phyloP scores from a whole-genome alignment of 345 rosid genomes.

The Populus alba region DNA sequence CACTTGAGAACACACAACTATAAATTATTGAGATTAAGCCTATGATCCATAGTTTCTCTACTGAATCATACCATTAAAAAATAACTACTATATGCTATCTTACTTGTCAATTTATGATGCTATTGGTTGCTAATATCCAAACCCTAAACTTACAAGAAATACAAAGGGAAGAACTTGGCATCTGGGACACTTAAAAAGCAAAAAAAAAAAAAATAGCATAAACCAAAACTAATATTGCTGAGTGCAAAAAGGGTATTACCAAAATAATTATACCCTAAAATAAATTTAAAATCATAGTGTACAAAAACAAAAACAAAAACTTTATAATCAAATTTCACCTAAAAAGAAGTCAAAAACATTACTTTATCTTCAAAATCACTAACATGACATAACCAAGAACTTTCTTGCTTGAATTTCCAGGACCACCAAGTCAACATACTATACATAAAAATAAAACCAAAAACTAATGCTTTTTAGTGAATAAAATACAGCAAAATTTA shows the following conservation, averaged over 20 bases:
- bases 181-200: not conserved
- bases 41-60: constrained; percentile 4
- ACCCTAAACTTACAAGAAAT: not conserved
- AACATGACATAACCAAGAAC: not conserved
- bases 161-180: not conserved
- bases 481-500: not conserved
- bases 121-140: not conserved
- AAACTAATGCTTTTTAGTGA: not conserved
- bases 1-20: not conserved
- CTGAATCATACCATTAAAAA: not conserved
- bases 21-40: not conserved
- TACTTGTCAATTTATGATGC: not conserved
- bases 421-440: constrained; percentile 29
- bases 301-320: not conserved
- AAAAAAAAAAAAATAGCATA: not conserved
- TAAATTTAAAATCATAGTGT: not conserved
- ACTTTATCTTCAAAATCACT: not conserved
- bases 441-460: not conserved
- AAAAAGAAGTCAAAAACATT: not conserved
- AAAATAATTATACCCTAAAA: not conserved
- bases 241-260: not conserved
- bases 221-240: not conserved
- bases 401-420: constrained; percentile 20
- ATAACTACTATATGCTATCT: not conserved
- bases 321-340: not conserved